phyloP scores from a whole-genome alignment of 805 yeast species.

The Yarrowia porcina region DNA sequence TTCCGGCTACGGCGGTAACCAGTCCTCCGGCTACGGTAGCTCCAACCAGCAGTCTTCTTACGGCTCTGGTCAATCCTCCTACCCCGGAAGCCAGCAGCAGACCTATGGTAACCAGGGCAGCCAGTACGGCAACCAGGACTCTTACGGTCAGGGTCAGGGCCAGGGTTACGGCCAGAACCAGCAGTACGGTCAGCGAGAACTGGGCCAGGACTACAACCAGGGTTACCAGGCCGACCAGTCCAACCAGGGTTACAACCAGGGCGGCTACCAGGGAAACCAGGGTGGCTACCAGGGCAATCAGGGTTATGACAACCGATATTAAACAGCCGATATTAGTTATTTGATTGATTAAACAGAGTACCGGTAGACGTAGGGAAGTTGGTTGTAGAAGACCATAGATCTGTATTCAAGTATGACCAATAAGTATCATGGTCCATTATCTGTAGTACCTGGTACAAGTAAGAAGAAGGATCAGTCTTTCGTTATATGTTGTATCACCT shows the following conservation, averaged over 20 bases:
- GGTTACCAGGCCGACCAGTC: conserved; percentile 1
- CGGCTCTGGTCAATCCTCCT: neutral
- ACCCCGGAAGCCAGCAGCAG: neutral
- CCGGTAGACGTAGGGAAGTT: no score
- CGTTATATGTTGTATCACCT: no score
- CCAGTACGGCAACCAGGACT: conserved; percentile 4
- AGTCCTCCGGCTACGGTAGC: neutral
- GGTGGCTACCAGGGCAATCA: conserved; percentile 9
- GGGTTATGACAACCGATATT: conserved; percentile 14
- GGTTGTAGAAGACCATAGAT: no score
- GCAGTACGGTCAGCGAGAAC: neutral
- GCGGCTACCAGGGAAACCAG: neutral
- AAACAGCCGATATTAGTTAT: neutral
- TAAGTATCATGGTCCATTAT: no score
- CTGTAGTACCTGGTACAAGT: no score
- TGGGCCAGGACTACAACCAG: conserved; percentile 11
- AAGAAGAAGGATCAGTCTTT: no score
- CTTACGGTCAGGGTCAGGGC: neutral
- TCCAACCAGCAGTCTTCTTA: neutral
- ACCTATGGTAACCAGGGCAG: neutral
- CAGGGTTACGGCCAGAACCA: neutral
- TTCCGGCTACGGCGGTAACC: neutral
- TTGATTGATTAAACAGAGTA: neutral
- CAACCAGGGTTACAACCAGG: neutral
- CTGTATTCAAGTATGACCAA: no score